phyloP scores from a whole-genome alignment of 164 flowering plant species.

The Buxus sempervirens region DNA sequence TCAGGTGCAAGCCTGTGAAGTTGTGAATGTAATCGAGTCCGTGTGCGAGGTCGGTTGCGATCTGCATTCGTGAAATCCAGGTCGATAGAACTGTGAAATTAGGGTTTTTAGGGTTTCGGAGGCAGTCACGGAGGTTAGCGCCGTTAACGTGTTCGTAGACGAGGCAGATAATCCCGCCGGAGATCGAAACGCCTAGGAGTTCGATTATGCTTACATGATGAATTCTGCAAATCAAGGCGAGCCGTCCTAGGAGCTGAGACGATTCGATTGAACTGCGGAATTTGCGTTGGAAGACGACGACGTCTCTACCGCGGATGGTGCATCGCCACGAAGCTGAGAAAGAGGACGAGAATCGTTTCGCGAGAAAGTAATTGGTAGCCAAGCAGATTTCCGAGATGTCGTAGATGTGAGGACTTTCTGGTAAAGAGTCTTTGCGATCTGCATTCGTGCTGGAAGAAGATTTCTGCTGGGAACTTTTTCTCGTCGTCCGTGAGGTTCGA shows the following conservation, averaged over 20 bases:
- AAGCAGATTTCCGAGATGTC: too few relatives aligned
- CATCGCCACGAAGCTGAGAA: too few relatives aligned
- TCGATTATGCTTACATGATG: too few relatives aligned
- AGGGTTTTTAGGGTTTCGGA: constrained; percentile 62
- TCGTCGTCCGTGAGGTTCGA: background rate
- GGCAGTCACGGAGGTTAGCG: constrained; percentile 50
- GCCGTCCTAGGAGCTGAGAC: too few relatives aligned
- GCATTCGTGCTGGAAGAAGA: too few relatives aligned
- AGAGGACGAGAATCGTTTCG: too few relatives aligned
- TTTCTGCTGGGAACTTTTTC: too few relatives aligned
- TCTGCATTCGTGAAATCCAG: constrained; percentile 74
- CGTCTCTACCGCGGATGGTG: too few relatives aligned
- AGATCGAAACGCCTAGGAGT: constrained; percentile 65
- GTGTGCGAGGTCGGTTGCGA: constrained; percentile 77
- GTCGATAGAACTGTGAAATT: constrained; percentile 58
- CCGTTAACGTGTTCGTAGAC: constrained; percentile 72
- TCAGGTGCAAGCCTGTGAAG: constrained; percentile 34
- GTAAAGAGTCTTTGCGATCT: too few relatives aligned
- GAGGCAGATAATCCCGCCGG: constrained; percentile 61
- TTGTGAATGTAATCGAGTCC: constrained; percentile 88
- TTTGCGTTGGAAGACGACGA: constrained; percentile 66
- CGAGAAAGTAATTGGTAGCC: background rate
- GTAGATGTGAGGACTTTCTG: too few relatives aligned
- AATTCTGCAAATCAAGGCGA: too few relatives aligned
- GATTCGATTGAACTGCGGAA: constrained; percentile 39